A percentile compares a stretch with the other conserved stretches of the same genome.
These are phyloP conservation scores for Microsporum audouinii DNA, from an alignment of 2,329 filamentous ascomycete species.

Conservation along the genomic window DNA sequence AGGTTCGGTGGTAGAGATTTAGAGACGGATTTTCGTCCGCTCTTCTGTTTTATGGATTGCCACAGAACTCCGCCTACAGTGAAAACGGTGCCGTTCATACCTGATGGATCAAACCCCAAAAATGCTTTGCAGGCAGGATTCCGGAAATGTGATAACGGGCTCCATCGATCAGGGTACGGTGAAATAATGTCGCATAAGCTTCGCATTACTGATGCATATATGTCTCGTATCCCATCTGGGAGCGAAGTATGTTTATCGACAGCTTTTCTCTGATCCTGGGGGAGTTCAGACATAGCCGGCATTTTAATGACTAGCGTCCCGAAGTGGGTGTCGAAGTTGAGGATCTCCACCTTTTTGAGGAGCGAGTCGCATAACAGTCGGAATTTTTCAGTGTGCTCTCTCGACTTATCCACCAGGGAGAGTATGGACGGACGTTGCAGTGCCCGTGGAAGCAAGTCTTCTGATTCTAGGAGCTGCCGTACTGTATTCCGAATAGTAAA, in stretches of 20 bases:
- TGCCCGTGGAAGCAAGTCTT: constrained; percentile 53
- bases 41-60: constrained; percentile 22
- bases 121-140: not conserved
- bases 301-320: constrained; percentile 22
- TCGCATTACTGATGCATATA: not conserved
- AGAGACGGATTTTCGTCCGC: not conserved
- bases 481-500: constrained; percentile 74
- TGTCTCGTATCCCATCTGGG: constrained; percentile 22
- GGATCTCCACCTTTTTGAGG: constrained; percentile 30
- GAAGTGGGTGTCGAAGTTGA: constrained; percentile 23
- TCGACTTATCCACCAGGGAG: constrained; percentile 45
- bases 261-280: not conserved
- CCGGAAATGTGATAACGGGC: not conserved
- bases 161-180: constrained; percentile 1
- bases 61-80: constrained; percentile 41
- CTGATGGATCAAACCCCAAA: not conserved
- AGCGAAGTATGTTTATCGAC: constrained; percentile 18
- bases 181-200: constrained; percentile 3
- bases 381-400: constrained; percentile 33
- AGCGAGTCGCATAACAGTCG: constrained; percentile 46
- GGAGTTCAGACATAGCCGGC: not conserved
- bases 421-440: constrained; percentile 56
- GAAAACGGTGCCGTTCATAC: constrained; percentile 29
- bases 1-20: not conserved
- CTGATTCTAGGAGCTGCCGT: constrained; percentile 50